These are phyloP conservation scores for Acer saccharum DNA, from an alignment of 345 rosid species.

Conservation along the genomic window DNA sequence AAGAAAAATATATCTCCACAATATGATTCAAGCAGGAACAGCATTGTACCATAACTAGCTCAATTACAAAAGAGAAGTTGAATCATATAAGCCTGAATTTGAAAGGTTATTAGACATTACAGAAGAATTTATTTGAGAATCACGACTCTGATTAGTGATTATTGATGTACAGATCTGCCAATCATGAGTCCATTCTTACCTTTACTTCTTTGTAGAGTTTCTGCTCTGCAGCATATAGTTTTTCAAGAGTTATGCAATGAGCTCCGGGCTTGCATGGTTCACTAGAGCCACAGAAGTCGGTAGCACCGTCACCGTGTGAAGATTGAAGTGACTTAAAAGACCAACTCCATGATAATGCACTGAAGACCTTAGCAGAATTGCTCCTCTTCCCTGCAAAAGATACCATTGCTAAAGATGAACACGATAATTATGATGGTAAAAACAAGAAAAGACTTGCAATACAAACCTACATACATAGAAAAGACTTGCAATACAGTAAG, in stretches of 20 bases:
- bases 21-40: not conserved
- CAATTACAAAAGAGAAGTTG: not conserved
- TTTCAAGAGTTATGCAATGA: conserved; percentile 77
- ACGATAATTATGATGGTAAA: not conserved
- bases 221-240: conserved; percentile 73
- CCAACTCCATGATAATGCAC: conserved; percentile 92
- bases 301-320: conserved; percentile 48
- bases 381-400: conserved; percentile 67
- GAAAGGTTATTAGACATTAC: not conserved
- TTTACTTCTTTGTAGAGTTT: conserved; percentile 78
- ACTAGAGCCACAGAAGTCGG: conserved; percentile 33
- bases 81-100: not conserved
- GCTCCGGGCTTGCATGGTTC: conserved; percentile 90
- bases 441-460: not conserved
- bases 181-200: conserved; percentile 44
- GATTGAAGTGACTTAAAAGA: conserved; percentile 74
- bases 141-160: not conserved
- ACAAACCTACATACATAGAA: not conserved
- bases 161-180: not conserved
- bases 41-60: not conserved
- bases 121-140: conserved; percentile 3
- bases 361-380: conserved; percentile 83
- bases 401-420: conserved; percentile 15
- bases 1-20: not conserved
- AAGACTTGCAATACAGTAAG: too few species aligned